Base-by-base conservation (phyloP, 2,329 filamentous ascomycete genomes). In the Bipolaris gigantea region DNA sequence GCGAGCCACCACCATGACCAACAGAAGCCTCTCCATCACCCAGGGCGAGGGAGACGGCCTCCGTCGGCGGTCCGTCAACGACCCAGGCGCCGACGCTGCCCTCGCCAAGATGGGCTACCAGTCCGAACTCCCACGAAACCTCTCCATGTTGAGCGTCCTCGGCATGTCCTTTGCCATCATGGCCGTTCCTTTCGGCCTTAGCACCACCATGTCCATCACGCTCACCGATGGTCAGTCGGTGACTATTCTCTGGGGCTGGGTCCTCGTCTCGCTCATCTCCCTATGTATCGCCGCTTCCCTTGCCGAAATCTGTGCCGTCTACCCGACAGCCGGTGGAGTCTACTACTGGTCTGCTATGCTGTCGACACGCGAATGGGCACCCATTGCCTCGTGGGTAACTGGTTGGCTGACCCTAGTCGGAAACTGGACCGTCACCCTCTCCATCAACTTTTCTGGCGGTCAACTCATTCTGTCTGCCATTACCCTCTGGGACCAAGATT, bases 101-200 rank as follows among this genome's bases (percentile, higher is more conserved):
- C 78, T 88, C 65, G 85, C 82, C 56, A 81, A 80, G 61, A 85
- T 89, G 84, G 87, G 86, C 48, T 89, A 89, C 77, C 83, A 83
- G 73, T 79, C 80, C 48, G 86, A 89, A 68, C 69, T 90, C 39
- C 86, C 86, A 15, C 80, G 86, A 55, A 85, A 84, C 61, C 71
- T 89, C 59, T 85, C 83, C 69, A 89, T 89, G 85, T 73, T 89
- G 65, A 87, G 84, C 65, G 84, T 90, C 25, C 76, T 90, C 40
- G 87, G 87, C 46, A 66, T 87, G 74, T 88, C 85, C 40, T 90
- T 90, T 67, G 87, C 87, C 47, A 89, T 90, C 71, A 89, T 90
- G 85, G 87, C 87, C 10, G 85, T 86, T 10, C 85, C 85, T 0
- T 88, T 86, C 61, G 87, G 87, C 33, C 77, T 89, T 34, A 84